Evolutionary conservation across 176 grass and related monocot genomes (phyloP), one percentile per base, ranked within the genome.

Genomic region (Raddia guianensis): DNA sequence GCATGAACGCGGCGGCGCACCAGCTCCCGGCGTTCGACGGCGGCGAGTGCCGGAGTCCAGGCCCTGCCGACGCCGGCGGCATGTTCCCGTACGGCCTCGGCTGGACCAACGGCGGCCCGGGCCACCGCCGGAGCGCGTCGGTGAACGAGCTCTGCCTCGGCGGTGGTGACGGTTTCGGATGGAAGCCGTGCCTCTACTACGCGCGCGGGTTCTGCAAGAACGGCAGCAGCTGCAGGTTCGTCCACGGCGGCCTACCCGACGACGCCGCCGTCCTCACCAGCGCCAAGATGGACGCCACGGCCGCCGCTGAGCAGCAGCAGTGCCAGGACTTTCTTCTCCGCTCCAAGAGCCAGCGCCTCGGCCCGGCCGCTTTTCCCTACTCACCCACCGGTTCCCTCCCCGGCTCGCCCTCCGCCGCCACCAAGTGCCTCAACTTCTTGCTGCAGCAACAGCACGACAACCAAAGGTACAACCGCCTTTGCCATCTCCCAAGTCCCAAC

Each of bases 141-240:
- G 87, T 91, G 40, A 86, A 78, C 75, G 95, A 98, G 72, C 65
- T 83, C 78, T 89, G 85, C 87, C 84, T 97, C 51, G 79, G 87
- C 21, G 54, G 65, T 1, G 75, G 62, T 6, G 87, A 85, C 14
- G 78, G 81, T 2, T 76, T 94, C 53, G 95, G 90, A 4, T 92
- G 90, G 90, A 91, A 92, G 80, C 92, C 92, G 7, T 98, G 95
- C 75, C 92, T 94, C 21, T 94, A 98, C 81, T 98, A 88, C 58
- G 87, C 95, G 1, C 89, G 95, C 51, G 95, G 95, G 1, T 98
- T 87, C 88, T 98, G 95, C 86, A 98, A 98, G 80, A 98, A 98
- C 74, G 95, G 95, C 18, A 85, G 85, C 73, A 84, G 72, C 58
- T 98, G 95, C 63, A 63, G 88, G 47, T 98, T 98, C 76, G 73